A percentile compares a stretch with the other conserved stretches of the same genome.
Evolutionary conservation across 164 flowering plant genomes (phyloP).

Genomic region (Nymphaea colorata): DNA sequence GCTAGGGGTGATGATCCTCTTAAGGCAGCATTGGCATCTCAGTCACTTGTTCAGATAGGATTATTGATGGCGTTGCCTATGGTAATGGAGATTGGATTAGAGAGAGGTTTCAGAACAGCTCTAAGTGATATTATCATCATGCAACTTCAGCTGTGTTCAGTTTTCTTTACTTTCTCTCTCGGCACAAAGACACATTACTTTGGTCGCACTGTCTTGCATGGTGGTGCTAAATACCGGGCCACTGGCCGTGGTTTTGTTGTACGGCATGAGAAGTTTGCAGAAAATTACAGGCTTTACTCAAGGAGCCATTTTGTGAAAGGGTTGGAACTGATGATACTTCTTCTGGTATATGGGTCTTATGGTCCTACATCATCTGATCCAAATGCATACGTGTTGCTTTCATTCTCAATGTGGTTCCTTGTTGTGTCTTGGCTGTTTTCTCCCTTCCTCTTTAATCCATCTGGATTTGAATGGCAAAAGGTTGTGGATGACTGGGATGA

Average conservation of each 20-base stretch:
- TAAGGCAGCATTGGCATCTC: conserved; percentile 84
- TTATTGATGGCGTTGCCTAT: conserved; percentile 79
- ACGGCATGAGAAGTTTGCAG: conserved; percentile 86
- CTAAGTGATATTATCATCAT: conserved; percentile 66
- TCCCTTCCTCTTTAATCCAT: conserved; percentile 93
- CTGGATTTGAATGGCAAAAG: conserved; percentile 99
- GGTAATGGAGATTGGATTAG: conserved; percentile 96
- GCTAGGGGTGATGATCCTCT: conserved; percentile 47
- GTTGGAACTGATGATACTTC: conserved; percentile 65
- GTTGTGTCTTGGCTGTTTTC: conserved; percentile 81
- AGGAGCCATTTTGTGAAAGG: conserved; percentile 95
- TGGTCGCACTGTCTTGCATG: conserved; percentile 90
- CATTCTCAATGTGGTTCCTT: conserved; percentile 82
- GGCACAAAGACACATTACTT: conserved; percentile 89
- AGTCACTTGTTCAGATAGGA: conserved; percentile 84
- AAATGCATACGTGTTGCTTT: conserved; percentile 30
- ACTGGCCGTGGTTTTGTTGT: conserved; percentile 99
- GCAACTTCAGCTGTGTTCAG: conserved; percentile 94
- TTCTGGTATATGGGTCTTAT: conserved; percentile 54
- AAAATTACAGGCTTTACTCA: conserved; percentile 92
- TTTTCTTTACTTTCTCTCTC: conserved; percentile 93
- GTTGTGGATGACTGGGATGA: conserved; percentile 97
- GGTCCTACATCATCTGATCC: conserved; percentile 30
- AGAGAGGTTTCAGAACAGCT: conserved; percentile 91
- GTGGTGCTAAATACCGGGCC: conserved; percentile 98